phyloP scores from a whole-genome alignment of 306 rosid species.

The Fragaria iinumae region DNA sequence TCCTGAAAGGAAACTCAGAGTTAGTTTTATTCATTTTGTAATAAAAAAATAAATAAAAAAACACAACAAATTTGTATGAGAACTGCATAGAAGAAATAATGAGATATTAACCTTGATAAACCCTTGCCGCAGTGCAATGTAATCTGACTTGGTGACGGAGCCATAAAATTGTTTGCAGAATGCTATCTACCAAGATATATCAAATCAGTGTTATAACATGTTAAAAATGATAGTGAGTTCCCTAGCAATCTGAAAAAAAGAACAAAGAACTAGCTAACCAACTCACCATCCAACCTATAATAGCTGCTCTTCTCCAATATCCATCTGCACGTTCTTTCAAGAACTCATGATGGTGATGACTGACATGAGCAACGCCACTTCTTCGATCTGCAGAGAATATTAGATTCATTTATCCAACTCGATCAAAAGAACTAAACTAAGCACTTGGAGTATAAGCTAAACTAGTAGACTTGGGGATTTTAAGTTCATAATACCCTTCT shows the following conservation, averaged over 20 bases:
- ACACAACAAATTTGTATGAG: neutral
- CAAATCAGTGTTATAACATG: neutral
- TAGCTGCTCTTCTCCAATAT: constrained; percentile 67
- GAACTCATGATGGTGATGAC: constrained; percentile 30
- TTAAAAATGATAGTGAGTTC: neutral
- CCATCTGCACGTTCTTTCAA: constrained; percentile 42
- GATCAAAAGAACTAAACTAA: constrained; percentile 3
- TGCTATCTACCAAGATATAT: constrained; percentile 47
- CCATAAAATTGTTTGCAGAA: constrained; percentile 81
- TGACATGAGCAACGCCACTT: neutral
- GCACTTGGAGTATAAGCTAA: constrained; percentile 7
- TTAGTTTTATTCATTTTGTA: neutral
- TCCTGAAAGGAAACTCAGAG: constrained; percentile 34
- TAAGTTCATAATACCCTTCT: constrained; percentile 31
- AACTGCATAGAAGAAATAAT: neutral
- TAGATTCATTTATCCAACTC: constrained; percentile 5
- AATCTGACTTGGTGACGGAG: constrained; percentile 69
- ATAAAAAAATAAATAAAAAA: too few relatives aligned
- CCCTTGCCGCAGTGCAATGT: constrained; percentile 70
- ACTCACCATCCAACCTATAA: constrained; percentile 72
- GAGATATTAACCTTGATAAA: constrained; percentile 61
- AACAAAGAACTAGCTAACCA: neutral
- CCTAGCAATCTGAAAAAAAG: neutral
- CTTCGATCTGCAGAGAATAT: constrained; percentile 10
- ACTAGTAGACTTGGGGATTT: constrained; percentile 15